Percentiles rank a stretch among this genome's conserved stretches.
Evolutionary conservation across 176 grass and related monocot genomes (phyloP).

Genomic region (Oryza meridionalis): DNA sequence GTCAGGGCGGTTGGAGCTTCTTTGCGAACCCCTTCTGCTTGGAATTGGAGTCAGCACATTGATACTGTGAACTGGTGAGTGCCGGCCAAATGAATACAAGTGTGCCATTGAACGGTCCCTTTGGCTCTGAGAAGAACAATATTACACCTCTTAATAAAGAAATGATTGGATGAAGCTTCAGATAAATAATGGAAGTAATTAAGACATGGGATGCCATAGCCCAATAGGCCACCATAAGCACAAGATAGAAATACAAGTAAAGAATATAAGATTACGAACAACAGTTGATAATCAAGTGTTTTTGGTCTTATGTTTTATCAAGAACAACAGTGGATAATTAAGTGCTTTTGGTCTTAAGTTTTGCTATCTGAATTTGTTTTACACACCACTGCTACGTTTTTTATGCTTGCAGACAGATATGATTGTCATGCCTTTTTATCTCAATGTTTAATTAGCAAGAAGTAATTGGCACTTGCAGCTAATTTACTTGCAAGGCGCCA

Average conservation of each 20-base stretch:
- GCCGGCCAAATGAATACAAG: constrained; percentile 49
- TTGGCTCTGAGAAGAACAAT: constrained; percentile 52
- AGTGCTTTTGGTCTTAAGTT: not conserved
- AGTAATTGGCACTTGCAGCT: not conserved
- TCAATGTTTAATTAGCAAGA: not conserved
- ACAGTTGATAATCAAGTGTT: not conserved
- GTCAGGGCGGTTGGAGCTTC: constrained; percentile 54
- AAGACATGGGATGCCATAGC: not conserved
- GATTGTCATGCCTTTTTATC: not conserved
- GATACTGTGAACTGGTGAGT: constrained; percentile 35
- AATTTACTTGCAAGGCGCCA: constrained; percentile 15
- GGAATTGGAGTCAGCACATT: constrained; percentile 30
- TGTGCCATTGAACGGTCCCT: constrained; percentile 71
- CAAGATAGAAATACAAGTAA: constrained; percentile 20
- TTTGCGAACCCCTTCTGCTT: constrained; percentile 44
- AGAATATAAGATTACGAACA: constrained; percentile 22
- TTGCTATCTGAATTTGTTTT: not conserved
- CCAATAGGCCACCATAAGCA: constrained; percentile 8
- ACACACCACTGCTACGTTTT: not conserved
- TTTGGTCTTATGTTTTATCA: not conserved
- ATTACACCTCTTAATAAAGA: constrained; percentile 7
- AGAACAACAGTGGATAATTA: not conserved
- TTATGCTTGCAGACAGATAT: constrained; percentile 24
- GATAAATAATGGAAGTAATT: constrained; percentile 22
- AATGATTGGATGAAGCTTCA: constrained; percentile 28